Evolutionary conservation across 2,329 filamentous ascomycete species (phyloP), one percentile per base, ranked within the genome.

Genomic region (Hirsutella minnesotensis): DNA sequence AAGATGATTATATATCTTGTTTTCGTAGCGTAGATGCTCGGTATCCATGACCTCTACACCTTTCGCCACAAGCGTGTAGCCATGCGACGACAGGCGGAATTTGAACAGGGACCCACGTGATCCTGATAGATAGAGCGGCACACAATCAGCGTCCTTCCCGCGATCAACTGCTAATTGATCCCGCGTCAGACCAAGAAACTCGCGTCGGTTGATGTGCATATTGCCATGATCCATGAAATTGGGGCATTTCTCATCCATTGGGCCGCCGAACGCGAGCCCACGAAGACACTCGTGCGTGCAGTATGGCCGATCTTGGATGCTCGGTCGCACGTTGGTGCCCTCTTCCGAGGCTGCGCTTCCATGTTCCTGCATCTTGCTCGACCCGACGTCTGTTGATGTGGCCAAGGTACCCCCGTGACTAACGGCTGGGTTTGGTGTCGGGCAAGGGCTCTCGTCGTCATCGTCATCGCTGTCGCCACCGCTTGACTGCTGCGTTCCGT

Each of bases 51-150:
- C 34, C 48, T 65, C 53, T 13, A 65, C 51, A 3, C 59, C 62
- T 49, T 67, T 66, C n/a, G 60, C 59, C 3, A 66, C 53, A 22
- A 65, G 51, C 30, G 24, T 27, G 24, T 27, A 27, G 7, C 24
- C 24, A 27, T 56, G 63, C 38, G 53, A 53, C 5, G 55, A 56
- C 2, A 66, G 48, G 7, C 57, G 46, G 5, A 66, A 20, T 48
- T 66, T 65, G 46, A 64, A 64, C 35, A 66, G 54, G 10, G 55
- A 51, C 2, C 61, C 57, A 12, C 53, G 22, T 12, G 53, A 35
- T 2, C 59, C 54, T 12, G 47, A 51, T 4, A 56, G 15, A 41
- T 61, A 50, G 12, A 65, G 53, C 1, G 53, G 56, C 21, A 44
- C 15, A 15, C 38, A 40, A 18, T 40, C 30, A 5, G 38, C 38